Evolutionary conservation across 148 eudicot species (phyloP).

Genomic region (Heliosperma pusillum): DNA sequence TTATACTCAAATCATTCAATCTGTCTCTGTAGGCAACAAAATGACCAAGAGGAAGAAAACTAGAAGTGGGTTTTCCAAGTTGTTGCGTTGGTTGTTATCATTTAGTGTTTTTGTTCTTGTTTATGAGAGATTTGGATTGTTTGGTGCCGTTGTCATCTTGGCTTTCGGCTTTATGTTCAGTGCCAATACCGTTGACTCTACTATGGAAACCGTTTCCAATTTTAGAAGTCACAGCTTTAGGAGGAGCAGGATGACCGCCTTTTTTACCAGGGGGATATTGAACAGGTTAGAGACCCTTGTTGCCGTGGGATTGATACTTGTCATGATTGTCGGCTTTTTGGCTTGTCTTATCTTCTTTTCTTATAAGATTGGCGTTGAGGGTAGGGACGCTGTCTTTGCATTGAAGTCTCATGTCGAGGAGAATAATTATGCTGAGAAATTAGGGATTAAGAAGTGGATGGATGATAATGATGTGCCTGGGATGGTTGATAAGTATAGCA

Average conservation of each 20-base stretch:
- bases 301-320: constrained; percentile 77
- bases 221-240: constrained; percentile 65
- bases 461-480: constrained; percentile 91
- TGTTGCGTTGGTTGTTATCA: constrained; percentile 63
- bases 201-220: constrained; percentile 66
- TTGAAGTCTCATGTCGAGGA: constrained; percentile 71
- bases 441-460: constrained; percentile 90
- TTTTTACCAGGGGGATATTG: constrained; percentile 60
- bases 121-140: constrained; percentile 56
- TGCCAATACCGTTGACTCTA: constrained; percentile 45
- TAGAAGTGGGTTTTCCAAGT: constrained; percentile 56
- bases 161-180: constrained; percentile 57
- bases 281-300: constrained; percentile 70
- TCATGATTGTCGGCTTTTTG: constrained; percentile 70
- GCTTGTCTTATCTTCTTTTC: constrained; percentile 68
- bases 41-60: constrained; percentile 27
- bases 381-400: constrained; percentile 75
- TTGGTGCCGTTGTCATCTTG: constrained; percentile 57
- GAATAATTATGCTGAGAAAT: constrained; percentile 76
- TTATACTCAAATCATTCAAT: too few species aligned
- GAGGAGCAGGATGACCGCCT: constrained; percentile 43
- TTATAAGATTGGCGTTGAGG: constrained; percentile 85
- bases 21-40: constrained; percentile 10
- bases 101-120: constrained; percentile 67
- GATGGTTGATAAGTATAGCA: constrained; percentile 68